Base-by-base conservation (phyloP, 805 yeast species). In the Pichia pseudocactophila region DNA sequence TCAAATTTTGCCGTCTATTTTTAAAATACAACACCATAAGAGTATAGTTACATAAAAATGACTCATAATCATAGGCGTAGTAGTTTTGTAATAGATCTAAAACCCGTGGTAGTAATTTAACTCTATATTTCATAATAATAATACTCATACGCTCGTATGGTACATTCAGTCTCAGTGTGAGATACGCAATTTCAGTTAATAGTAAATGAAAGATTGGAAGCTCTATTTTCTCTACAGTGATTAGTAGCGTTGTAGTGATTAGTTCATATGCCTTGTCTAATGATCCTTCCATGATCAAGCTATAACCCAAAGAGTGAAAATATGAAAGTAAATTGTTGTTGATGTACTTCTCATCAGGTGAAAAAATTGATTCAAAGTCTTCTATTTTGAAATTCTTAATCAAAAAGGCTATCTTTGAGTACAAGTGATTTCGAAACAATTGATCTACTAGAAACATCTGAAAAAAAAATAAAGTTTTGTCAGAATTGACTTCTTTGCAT, bases 211-310 rank as follows among this genome's bases (percentile, higher is more conserved):
- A 35, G 12, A 37, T 39, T 2, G n/a, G 7, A 9, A 27, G 25
- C 2, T 31, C 30, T 11, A 31, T 26, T 5, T 12, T 7, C 11
- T 40, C 17, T 3, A 39, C 11, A 12, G 19, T 25, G 9, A 39
- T 15, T 3, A 20, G 16, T 22, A 43, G 2, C n/a, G 42, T 15
- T 15, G 39, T 19, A 7, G 20, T 54, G 31, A 50, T 52, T 6
- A 49, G 17, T 3, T 42, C 33, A 39, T 52, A 47, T 2, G 62
- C 53, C n/a, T 46, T 45, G 13, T n/a, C 12, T 34, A 49, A 53
- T 3, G 40, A n/a, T 7, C 40, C 35, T 13, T 39, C 18, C 34
- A 51, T 45, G 25, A 51, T 47, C n/a, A 55, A 40, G 1, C 61
- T 44, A 19, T 42, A 46, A 13, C 50, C 47, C 7, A 56, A 8